Conservation (phyloP, 2,329 filamentous ascomycete species). For the Botrytis byssoidea region DNA sequence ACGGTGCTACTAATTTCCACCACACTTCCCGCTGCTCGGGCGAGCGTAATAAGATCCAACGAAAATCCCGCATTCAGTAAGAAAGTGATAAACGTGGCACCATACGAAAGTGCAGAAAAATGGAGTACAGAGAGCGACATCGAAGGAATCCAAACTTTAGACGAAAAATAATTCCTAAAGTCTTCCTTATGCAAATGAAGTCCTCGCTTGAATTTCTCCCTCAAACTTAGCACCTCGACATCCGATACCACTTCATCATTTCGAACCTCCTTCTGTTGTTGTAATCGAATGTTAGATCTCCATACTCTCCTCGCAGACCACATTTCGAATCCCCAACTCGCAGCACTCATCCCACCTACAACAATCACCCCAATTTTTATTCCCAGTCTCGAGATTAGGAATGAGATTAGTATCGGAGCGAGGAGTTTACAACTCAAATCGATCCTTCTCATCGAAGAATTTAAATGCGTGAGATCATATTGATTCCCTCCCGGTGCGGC, state of each 20-base stretch:
- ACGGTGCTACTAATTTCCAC: constrained; percentile 56
- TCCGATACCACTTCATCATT: neutral
- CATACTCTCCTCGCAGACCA: constrained; percentile 44
- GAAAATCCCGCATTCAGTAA: constrained; percentile 51
- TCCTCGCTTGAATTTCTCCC: constrained; percentile 12
- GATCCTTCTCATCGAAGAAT: constrained; percentile 56
- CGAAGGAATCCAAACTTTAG: constrained; percentile 46
- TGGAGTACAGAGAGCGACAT: constrained; percentile 52
- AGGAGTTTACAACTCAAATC: constrained; percentile 57
- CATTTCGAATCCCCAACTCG: constrained; percentile 44
- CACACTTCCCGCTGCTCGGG: constrained; percentile 47
- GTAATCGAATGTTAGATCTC: constrained; percentile 37
- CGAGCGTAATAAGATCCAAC: constrained; percentile 47
- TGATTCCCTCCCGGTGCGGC: constrained; percentile 37
- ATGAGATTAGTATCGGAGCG: constrained; percentile 51
- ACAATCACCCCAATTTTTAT: constrained; percentile 47
- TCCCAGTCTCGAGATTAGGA: constrained; percentile 45
- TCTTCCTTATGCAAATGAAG: constrained; percentile 35
- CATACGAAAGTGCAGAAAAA: constrained; percentile 55
- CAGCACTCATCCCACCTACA: constrained; percentile 46
- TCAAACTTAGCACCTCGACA: neutral
- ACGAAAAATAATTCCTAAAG: constrained; percentile 42
- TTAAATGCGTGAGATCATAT: constrained; percentile 46
- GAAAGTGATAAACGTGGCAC: constrained; percentile 55
- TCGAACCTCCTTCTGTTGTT: constrained; percentile 35